Conservation (phyloP, 257 asterid genomes). For the Echium plantagineum region DNA sequence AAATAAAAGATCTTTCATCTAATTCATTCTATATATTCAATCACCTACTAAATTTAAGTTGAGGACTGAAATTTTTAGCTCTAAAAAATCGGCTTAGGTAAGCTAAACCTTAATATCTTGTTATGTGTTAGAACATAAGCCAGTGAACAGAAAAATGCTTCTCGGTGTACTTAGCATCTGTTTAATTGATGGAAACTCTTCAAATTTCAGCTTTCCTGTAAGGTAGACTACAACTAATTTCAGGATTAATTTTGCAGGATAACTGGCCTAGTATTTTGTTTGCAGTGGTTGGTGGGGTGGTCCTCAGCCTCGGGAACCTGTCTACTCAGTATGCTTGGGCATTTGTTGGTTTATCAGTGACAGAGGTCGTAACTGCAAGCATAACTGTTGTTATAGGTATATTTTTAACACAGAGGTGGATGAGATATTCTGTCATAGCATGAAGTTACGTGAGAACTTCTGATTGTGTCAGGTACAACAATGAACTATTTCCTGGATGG, state of each 20-base stretch:
- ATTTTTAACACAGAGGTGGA: background rate
- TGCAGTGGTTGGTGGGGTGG: conserved; percentile 85
- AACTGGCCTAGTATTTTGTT: conserved; percentile 55
- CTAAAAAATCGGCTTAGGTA: too few species aligned
- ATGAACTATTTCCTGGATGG: conserved; percentile 77
- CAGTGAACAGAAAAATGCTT: too few species aligned
- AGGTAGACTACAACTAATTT: background rate
- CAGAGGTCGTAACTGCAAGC: conserved; percentile 74
- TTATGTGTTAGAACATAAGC: too few species aligned
- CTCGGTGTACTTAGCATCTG: too few species aligned
- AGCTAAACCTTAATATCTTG: too few species aligned
- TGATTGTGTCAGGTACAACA: conserved; percentile 51
- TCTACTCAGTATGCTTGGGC: conserved; percentile 97
- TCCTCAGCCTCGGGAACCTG: conserved; percentile 78
- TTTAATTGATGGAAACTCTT: too few species aligned
- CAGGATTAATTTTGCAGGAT: conserved; percentile 9
- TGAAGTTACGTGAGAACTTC: background rate
- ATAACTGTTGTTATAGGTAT: conserved; percentile 85
- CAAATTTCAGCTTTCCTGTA: background rate
- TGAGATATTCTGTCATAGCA: background rate
- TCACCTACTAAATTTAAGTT: background rate
- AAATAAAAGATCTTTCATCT: background rate
- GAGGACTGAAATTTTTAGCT: background rate
- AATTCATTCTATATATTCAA: background rate
- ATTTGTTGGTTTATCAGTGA: conserved; percentile 81